Conservation (phyloP, 2,329 filamentous ascomycete genomes). For the Colletotrichum simmondsii region DNA sequence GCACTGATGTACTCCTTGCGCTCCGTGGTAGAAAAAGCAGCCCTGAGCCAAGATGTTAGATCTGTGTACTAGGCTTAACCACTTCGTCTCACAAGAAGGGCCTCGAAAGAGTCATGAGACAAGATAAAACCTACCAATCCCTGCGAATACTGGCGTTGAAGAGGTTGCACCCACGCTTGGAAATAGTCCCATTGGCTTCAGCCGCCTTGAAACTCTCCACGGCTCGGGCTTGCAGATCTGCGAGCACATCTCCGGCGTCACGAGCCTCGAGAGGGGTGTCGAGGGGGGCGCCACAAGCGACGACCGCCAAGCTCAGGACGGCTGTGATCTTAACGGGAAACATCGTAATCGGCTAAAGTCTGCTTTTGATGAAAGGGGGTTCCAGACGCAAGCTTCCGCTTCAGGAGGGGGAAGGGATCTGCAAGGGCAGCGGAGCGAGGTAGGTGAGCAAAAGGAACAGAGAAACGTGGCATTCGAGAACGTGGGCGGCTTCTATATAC, state of each 20-base stretch:
- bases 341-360: not conserved
- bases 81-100: not conserved
- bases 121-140: conserved; percentile 4
- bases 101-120: not conserved
- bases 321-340: conserved; percentile 13
- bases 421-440: conserved; percentile 4
- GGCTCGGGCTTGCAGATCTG: conserved; percentile 14
- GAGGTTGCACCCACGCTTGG: conserved; percentile 12
- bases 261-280: conserved; percentile 16
- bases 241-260: conserved; percentile 9
- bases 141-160: conserved; percentile 13
- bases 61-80: not conserved
- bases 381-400: conserved; percentile 16
- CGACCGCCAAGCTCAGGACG: conserved; percentile 13
- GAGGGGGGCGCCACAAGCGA: conserved; percentile 1
- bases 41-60: conserved; percentile 24
- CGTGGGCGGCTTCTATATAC: conserved; percentile 13
- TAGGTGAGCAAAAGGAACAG: conserved; percentile 6
- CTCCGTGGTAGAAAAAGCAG: conserved; percentile 37
- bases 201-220: conserved; percentile 22
- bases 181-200: conserved; percentile 20
- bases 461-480: conserved; percentile 10
- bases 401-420: conserved; percentile 1
- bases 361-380: conserved; percentile 10
- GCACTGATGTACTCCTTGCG: conserved; percentile 35